These are phyloP conservation scores for Pulveroboletus sp. DNA, from an alignment of 768 basidiomycete species.

Conservation along the genomic window DNA sequence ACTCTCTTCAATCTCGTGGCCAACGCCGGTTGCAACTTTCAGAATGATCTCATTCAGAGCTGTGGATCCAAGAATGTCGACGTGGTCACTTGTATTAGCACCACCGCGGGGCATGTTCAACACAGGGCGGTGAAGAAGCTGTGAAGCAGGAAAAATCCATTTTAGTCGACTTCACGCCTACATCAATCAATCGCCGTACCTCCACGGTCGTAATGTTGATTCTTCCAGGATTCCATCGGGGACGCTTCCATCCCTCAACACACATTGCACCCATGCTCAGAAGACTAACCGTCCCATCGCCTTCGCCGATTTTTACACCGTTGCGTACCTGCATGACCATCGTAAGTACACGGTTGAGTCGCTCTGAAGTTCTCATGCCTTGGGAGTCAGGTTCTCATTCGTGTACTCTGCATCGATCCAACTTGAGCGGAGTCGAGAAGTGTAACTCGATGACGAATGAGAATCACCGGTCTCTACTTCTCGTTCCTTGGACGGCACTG, in stretches of 20 bases:
- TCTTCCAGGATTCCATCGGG: slow-evolving; percentile 88
- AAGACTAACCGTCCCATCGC: slow-evolving; percentile 89
- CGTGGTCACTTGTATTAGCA: slow-evolving; percentile 86
- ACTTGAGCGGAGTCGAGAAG: slow-evolving; percentile 44
- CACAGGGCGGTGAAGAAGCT: slow-evolving; percentile 80
- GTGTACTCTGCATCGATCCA: slow-evolving; percentile 88
- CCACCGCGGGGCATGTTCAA: slow-evolving; percentile 78
- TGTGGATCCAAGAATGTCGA: slow-evolving; percentile 78
- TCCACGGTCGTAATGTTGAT: slow-evolving; percentile 85
- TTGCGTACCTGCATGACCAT: slow-evolving; percentile 49
- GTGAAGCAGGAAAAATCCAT: slow-evolving; percentile 10
- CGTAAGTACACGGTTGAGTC: not conserved
- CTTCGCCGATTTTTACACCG: slow-evolving; percentile 91
- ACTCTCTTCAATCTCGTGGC: slow-evolving; percentile 61
- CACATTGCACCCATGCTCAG: slow-evolving; percentile 94
- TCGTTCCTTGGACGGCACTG: slow-evolving; percentile 41
- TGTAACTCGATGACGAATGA: slow-evolving; percentile 50
- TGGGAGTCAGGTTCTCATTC: slow-evolving; percentile 54
- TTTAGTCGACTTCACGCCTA: slow-evolving; percentile 1
- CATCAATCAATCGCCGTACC: slow-evolving; percentile 39
- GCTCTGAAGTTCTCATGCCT: slow-evolving; percentile 31
- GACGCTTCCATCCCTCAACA: slow-evolving; percentile 87
- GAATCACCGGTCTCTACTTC: slow-evolving; percentile 39
- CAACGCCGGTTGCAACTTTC: slow-evolving; percentile 82
- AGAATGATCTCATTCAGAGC: slow-evolving; percentile 86